Conservation (phyloP, 1,139 yeast genomes). For the Williopsis jadinii region DNA sequence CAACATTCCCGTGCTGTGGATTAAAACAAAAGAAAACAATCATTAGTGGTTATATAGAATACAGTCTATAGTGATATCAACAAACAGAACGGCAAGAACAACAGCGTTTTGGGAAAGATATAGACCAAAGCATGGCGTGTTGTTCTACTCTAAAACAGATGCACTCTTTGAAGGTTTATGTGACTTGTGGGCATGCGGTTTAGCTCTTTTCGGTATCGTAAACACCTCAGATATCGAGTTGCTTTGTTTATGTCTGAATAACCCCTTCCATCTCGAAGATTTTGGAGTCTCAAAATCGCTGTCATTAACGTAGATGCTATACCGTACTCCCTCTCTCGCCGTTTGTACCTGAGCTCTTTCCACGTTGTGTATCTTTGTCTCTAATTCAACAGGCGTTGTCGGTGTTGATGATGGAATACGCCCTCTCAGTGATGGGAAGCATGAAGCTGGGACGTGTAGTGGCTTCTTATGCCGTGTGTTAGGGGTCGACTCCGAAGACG, state of each 20-base stretch:
- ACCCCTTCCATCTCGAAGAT: slow-evolving; percentile 7
- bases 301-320: slow-evolving; percentile 15
- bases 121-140: no score
- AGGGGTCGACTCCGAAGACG: slow-evolving; percentile 1
- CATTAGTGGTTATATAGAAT: no score
- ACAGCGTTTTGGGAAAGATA: no score
- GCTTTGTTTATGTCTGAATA: slow-evolving; percentile 5
- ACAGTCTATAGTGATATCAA: no score
- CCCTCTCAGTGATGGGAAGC: slow-evolving; percentile 13
- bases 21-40: no score
- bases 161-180: slow-evolving; percentile 7
- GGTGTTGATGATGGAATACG: slow-evolving; percentile 5
- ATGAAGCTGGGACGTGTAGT: slow-evolving; percentile 10
- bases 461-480: slow-evolving; percentile 2
- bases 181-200: slow-evolving; percentile 1
- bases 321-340: slow-evolving; percentile 8
- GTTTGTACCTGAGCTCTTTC: slow-evolving; percentile 7
- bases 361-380: slow-evolving; percentile 4
- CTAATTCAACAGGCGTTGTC: slow-evolving; percentile 5
- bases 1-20: no score
- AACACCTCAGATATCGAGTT: slow-evolving; percentile 9
- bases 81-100: no score
- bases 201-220: neutral
- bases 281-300: slow-evolving; percentile 16
- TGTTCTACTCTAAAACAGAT: slow-evolving; percentile 1